Percentiles rank a stretch among this genome's conserved stretches.
These are phyloP conservation scores for Kwoniella pini DNA, from an alignment of 768 basidiomycete genomes.

Conservation along the genomic window DNA sequence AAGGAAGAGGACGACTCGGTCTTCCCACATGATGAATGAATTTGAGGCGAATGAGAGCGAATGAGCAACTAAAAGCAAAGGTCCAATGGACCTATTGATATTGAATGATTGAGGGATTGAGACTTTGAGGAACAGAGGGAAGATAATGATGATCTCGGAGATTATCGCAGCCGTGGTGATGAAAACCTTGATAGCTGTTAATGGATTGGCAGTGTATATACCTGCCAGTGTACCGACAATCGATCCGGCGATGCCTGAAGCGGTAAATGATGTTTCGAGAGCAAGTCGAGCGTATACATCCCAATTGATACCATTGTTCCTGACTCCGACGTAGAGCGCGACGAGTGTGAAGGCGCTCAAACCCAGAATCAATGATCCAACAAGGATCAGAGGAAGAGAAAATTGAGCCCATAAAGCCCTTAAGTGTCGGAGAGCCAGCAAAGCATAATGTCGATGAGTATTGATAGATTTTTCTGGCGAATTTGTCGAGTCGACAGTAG, in stretches of 20 bases:
- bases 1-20: conserved; percentile 75
- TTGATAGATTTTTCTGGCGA: conserved; percentile 27
- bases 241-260: conserved; percentile 59
- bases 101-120: conserved; percentile 12
- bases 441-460: conserved; percentile 60
- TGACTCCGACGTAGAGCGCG: conserved; percentile 62
- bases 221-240: conserved; percentile 57
- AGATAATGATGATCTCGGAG: conserved; percentile 33
- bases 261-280: conserved; percentile 62
- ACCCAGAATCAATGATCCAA: conserved; percentile 68
- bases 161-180: conserved; percentile 33
- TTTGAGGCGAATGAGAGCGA: conserved; percentile 80
- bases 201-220: conserved; percentile 28
- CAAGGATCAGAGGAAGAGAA: conserved; percentile 71
- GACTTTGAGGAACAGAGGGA: conserved; percentile 21
- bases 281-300: conserved; percentile 54
- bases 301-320: conserved; percentile 53
- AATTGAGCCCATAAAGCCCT: conserved; percentile 94
- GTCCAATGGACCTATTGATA: conserved; percentile 42
- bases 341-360: conserved; percentile 63
- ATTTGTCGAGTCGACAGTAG: conserved; percentile 24
- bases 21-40: conserved; percentile 98
- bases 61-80: conserved; percentile 61
- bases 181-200: conserved; percentile 45
- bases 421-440: conserved; percentile 68